These are phyloP conservation scores for Lophiotrema nucula DNA, from an alignment of 495 filamentous ascomycete genomes.

Conservation along the genomic window DNA sequence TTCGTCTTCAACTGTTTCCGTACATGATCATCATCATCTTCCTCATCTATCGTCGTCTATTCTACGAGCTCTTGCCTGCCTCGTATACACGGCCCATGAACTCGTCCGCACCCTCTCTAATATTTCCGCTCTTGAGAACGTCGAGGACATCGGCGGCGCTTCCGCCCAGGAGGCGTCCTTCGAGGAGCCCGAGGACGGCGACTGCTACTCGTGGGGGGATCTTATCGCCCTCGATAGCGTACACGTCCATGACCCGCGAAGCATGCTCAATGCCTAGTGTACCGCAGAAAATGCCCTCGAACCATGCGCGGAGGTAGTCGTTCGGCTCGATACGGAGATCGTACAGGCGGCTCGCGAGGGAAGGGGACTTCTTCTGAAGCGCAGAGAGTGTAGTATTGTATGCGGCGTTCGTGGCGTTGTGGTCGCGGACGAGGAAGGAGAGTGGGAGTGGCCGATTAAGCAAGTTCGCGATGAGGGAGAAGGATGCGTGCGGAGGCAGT, in stretches of 20 bases:
- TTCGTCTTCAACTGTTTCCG: too few species aligned
- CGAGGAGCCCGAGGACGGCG: constrained; percentile 63
- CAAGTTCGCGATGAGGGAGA: constrained; percentile 79
- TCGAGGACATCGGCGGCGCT: constrained; percentile 52
- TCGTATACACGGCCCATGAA: constrained; percentile 68
- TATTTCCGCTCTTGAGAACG: constrained; percentile 55
- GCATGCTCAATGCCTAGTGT: constrained; percentile 68
- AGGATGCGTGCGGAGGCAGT: constrained; percentile 70
- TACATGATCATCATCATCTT: neutral
- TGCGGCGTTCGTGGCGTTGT: constrained; percentile 65
- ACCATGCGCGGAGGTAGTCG: constrained; percentile 58
- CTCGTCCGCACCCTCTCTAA: constrained; percentile 55
- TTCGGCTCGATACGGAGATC: constrained; percentile 49
- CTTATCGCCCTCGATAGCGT: constrained; percentile 88
- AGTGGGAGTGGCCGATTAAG: constrained; percentile 86
- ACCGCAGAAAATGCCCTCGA: constrained; percentile 57
- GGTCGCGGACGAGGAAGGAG: constrained; percentile 80
- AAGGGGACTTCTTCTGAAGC: constrained; percentile 60
- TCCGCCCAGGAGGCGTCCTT: constrained; percentile 60
- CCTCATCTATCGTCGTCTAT: neutral
- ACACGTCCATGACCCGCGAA: constrained; percentile 86
- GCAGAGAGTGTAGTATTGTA: constrained; percentile 71
- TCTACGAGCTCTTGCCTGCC: constrained; percentile 56
- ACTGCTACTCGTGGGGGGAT: constrained; percentile 76
- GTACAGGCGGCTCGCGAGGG: constrained; percentile 63